phyloP scores from a whole-genome alignment of 2,329 filamentous ascomycete species.

The Neonectria faginata region DNA sequence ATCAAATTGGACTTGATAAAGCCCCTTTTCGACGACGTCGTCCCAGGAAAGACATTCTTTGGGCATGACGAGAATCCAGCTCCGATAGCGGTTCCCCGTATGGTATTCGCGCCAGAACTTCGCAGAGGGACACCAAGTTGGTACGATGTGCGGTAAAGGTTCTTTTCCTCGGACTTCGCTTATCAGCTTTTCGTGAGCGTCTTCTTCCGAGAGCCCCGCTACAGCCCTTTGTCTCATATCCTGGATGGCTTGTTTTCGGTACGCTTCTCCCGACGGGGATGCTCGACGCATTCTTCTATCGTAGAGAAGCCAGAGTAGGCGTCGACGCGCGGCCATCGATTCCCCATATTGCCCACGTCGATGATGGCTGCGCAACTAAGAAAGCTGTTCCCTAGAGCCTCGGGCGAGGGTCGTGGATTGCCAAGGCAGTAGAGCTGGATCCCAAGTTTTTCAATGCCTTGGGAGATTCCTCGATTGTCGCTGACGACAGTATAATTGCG shows the following conservation, averaged over 20 bases:
- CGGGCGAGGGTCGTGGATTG: not conserved
- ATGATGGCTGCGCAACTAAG: not conserved
- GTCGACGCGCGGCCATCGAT: constrained; percentile 29
- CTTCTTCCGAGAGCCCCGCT: constrained; percentile 17
- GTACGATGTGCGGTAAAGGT: constrained; percentile 34
- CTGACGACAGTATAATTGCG: constrained; percentile 18
- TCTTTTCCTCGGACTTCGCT: constrained; percentile 27
- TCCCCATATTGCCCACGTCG: not conserved
- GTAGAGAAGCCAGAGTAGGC: constrained; percentile 23
- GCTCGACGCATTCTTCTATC: constrained; percentile 31
- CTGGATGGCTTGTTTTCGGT: constrained; percentile 8
- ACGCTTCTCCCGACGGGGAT: constrained; percentile 31
- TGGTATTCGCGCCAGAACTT: constrained; percentile 1
- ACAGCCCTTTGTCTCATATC: constrained; percentile 22
- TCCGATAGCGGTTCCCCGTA: constrained; percentile 11
- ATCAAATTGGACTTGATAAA: constrained; percentile 28
- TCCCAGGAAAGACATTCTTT: constrained; percentile 28
- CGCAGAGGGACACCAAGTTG: constrained; percentile 25
- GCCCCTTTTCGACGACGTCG: constrained; percentile 21
- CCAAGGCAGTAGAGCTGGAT: constrained; percentile 34
- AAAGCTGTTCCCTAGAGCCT: constrained; percentile 12
- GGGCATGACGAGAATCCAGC: constrained; percentile 31
- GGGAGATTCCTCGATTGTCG: not conserved
- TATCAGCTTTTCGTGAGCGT: constrained; percentile 16
- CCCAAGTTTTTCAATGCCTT: constrained; percentile 25